Percentiles rank a stretch among this genome's conserved stretches.
phyloP scores from a whole-genome alignment of 2,329 filamentous ascomycete genomes.

The Fusarium austroafricanum region DNA sequence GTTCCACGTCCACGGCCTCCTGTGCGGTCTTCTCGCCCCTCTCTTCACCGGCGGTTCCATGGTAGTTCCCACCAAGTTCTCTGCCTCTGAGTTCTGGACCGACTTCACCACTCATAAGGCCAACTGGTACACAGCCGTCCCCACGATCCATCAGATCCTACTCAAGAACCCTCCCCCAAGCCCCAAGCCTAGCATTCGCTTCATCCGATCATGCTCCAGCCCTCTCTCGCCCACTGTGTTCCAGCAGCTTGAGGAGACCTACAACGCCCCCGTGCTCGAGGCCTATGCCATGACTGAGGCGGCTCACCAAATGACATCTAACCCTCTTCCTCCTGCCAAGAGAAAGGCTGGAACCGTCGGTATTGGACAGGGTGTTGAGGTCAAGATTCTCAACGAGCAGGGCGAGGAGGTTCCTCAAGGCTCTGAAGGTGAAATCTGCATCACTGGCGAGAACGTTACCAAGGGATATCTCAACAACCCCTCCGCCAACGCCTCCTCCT shows the following conservation, averaged over 20 bases:
- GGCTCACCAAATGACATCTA: slow-evolving; percentile 85
- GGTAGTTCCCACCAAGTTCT: slow-evolving; percentile 83
- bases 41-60: slow-evolving; percentile 81
- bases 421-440: slow-evolving; percentile 83
- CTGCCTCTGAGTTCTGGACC: slow-evolving; percentile 83
- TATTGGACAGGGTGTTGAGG: slow-evolving; percentile 83
- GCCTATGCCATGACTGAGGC: slow-evolving; percentile 95
- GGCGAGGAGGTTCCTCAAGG: slow-evolving; percentile 77
- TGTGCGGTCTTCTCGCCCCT: slow-evolving; percentile 84
- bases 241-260: slow-evolving; percentile 79
- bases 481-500: slow-evolving; percentile 78
- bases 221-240: slow-evolving; percentile 85
- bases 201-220: slow-evolving; percentile 89
- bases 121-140: slow-evolving; percentile 95
- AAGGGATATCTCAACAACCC: slow-evolving; percentile 87
- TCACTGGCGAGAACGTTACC: slow-evolving; percentile 85
- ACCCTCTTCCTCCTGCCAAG: slow-evolving; percentile 75
- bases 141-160: slow-evolving; percentile 90
- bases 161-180: slow-evolving; percentile 77
- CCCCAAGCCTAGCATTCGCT: slow-evolving; percentile 79
- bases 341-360: slow-evolving; percentile 86
- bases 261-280: slow-evolving; percentile 84
- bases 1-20: slow-evolving; percentile 90
- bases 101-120: slow-evolving; percentile 80
- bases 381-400: slow-evolving; percentile 78